Evolutionary conservation across 495 filamentous ascomycete genomes (phyloP), one percentile per base, ranked within the genome.

Genomic region (Corynascus novoguineensis): DNA sequence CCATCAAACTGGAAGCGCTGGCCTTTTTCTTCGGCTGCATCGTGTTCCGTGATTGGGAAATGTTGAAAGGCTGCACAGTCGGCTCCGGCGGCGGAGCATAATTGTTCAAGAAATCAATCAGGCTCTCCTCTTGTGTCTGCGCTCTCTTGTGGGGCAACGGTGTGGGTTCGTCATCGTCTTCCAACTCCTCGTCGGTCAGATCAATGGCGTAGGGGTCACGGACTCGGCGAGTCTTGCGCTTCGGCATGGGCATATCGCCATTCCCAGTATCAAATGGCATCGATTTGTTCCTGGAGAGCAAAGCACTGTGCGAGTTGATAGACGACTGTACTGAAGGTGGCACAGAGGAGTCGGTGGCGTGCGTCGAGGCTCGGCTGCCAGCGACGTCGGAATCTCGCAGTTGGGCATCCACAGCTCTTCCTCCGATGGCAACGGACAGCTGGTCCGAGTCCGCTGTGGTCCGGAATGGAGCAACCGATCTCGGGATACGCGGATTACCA

Each of bases 121-220:
- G 68, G 64, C 87, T 90, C 61, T 89, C 88, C 63, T 87, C 84
- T 27, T 85, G 69, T 15, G 72, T 72, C 14, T 67, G 66, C 29
- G 67, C 65, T 11, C 65, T 68, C 53, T 63, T 75, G 1, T 67
- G 66, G 3, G 68, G 60, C 17, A 66, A 46, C 4, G 66, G 71
- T 5, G 65, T 53, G 45, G 64, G 42, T 31, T 70, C 61, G 17
- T 69, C 70, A 6, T 85, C 73, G 15, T 86, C 83, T 1, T 77
- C 74, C 2, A 89, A 83, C 19, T 92, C 88, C 31, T 92, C 87
- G 60, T 92, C 89, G 58, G 87, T 88, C 38, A 85, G 78, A 60
- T 96, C 92, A 55, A 97, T 88, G 32, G 91, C 87, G 62, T 97
- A 97, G 1, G 93, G 92, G 64, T 99, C 95, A 40, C 80, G 86